A percentile compares a stretch with the other conserved stretches of the same genome.
Conservation (phyloP, 257 asterid species). For the Lithospermum erythrorhizon region DNA sequence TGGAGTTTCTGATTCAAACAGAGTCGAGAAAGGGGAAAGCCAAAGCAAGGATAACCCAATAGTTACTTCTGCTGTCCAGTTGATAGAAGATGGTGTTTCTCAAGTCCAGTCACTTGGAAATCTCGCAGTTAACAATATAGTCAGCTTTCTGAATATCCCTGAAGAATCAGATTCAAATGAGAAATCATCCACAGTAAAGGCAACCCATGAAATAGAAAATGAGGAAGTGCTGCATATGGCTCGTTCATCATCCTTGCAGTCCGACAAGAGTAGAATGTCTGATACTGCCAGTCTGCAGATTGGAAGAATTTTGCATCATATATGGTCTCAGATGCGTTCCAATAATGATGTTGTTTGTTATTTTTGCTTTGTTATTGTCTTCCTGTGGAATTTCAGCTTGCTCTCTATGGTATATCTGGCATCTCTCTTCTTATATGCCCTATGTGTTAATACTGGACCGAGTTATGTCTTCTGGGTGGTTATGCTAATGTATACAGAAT, state of each 20-base stretch:
- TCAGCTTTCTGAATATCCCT: constrained; percentile 66
- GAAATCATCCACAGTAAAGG: constrained; percentile 37
- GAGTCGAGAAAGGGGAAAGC: constrained; percentile 37
- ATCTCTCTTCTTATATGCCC: constrained; percentile 79
- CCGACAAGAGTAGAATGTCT: constrained; percentile 68
- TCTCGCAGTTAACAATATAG: constrained; percentile 86
- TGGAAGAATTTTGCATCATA: constrained; percentile 63
- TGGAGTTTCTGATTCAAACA: constrained; percentile 25
- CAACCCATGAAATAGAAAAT: constrained; percentile 22
- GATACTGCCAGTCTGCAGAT: constrained; percentile 67
- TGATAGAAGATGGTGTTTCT: constrained; percentile 86
- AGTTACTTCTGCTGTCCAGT: constrained; percentile 72
- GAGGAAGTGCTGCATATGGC: constrained; percentile 28
- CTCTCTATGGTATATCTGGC: constrained; percentile 88
- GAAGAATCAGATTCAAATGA: constrained; percentile 72
- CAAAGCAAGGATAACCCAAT: constrained; percentile 66
- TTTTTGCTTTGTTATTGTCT: constrained; percentile 75
- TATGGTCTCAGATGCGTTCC: constrained; percentile 91
- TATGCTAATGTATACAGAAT: constrained; percentile 82
- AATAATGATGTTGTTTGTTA: constrained; percentile 92
- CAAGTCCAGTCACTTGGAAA: constrained; percentile 95
- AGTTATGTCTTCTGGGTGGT: constrained; percentile 82
- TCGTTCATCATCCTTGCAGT: constrained; percentile 62
- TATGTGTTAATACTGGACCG: constrained; percentile 97
- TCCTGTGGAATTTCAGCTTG: constrained; percentile 96